Evolutionary conservation across 1,139 yeast genomes (phyloP), one percentile per base, ranked within the genome.

Genomic region (Arxiozyma bovina): DNA sequence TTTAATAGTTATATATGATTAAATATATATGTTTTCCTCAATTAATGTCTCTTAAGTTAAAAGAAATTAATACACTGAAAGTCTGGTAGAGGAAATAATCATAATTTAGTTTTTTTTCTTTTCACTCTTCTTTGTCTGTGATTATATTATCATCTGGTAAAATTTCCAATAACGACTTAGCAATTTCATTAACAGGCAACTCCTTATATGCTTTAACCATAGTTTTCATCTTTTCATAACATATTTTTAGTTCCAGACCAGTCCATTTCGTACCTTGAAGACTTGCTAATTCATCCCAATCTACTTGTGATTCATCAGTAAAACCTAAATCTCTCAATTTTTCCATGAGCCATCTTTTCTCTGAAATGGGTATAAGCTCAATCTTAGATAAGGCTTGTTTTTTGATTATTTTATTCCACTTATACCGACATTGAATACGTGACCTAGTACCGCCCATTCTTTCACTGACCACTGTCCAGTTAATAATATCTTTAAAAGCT

Each of bases 381-480:
- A 82, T 75, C 53, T 83, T 74, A 23, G 71, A 73, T 44, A 74
- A 67, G 8, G 83, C 82, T 65, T 77, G 85, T 59, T 87, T 75
- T 64, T 82, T 84, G 53, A 82, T 70, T 11, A 90, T 67, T 69
- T 89, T 90, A 64, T 86, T 85, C 96, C 97, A 91, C 69, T 91
- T 91, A 72, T 91, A 91, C 54, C 97, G 81, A 69, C 97, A 91
- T 70, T 91, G 98, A 60, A 91, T 90, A 60, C 98, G 78, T 0
- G 96, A 87, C 57, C 98, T 78, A 1, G 81, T 75, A 2, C 97
- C 97, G 45, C 87, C 84, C 96, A 91, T 89, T 51, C 80, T 74
- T 65, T 91, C 97, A 64, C 94, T 84, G 1, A 91, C 94, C 15
- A 83, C 74, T 0, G 97, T 90, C 97, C 98, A 91, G 68, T 91